A percentile compares a stretch with the other conserved stretches of the same genome.
Conservation (phyloP, 106 monocot genomes). For the Hemerocallis citrina region DNA sequence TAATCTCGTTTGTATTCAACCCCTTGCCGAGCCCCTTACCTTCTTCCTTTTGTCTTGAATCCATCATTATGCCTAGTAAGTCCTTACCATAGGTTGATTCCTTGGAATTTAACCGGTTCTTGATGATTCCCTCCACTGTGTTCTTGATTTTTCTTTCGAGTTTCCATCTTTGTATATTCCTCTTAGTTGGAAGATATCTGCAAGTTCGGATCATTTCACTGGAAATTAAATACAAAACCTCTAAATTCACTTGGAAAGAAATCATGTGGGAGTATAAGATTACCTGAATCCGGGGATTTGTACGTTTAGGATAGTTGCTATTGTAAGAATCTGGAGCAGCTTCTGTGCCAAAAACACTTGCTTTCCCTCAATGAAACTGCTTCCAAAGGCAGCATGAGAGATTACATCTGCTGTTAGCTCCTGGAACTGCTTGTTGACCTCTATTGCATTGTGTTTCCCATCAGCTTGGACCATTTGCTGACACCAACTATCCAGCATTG, state of each 20-base stretch:
- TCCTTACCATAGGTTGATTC: slow-evolving; percentile 28
- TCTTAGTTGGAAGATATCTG: slow-evolving; percentile 41
- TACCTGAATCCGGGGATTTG: slow-evolving; percentile 29
- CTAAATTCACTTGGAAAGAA: no score
- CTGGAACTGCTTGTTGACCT: slow-evolving; percentile 23
- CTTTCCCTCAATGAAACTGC: slow-evolving; percentile 30
- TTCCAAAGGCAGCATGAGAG: slow-evolving; percentile 49
- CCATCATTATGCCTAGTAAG: slow-evolving; percentile 69
- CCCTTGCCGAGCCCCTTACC: slow-evolving; percentile 10
- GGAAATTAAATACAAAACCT: neutral
- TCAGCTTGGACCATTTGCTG: neutral
- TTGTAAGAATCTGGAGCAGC: slow-evolving; percentile 18
- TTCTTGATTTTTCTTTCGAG: slow-evolving; percentile 16
- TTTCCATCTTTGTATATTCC: slow-evolving; percentile 20
- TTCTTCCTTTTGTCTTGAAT: slow-evolving; percentile 10
- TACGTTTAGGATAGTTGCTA: neutral
- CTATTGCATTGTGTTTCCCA: slow-evolving; percentile 10
- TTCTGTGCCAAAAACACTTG: slow-evolving; percentile 46
- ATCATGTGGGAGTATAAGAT: neutral
- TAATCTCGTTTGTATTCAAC: slow-evolving; percentile 45
- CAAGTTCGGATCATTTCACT: neutral
- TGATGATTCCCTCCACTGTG: slow-evolving; percentile 18
- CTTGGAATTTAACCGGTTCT: slow-evolving; percentile 13
- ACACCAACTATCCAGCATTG: slow-evolving; percentile 27
- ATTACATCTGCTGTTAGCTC: slow-evolving; percentile 57